Evolutionary conservation across 768 basidiomycete genomes (phyloP), one percentile per base, ranked within the genome.

Genomic region (Leucocoprinus sp.): DNA sequence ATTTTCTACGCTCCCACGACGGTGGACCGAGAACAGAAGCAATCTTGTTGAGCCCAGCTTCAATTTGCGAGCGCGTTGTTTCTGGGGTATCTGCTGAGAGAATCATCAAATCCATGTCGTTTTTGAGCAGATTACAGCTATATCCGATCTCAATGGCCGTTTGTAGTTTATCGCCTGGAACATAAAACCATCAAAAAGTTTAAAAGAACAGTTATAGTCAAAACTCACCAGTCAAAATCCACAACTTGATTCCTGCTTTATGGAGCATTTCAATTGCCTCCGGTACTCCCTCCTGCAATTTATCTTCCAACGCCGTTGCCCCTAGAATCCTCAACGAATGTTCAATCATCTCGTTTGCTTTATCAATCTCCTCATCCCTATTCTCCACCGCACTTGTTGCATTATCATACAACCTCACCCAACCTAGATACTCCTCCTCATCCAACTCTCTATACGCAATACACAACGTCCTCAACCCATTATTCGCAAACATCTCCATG

Each of bases 71-170:
- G 9, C 87, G 82, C 1, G 93, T 76, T 15, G 80, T 76, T 44
- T 86, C 84, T 15, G 72, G 65, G 0, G 78, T 74, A 44, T 89
- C 86, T 1, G 93, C 87, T 0, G 93, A 93, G 18, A 97, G 68
- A 57, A 97, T 97, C 92, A 98, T 96, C 48, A 98, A 67, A 48
- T 97, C 93, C 93, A 95, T 97, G 49, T 87, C 82, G 57, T 72
- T 81, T 66, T 95, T 93, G 50, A 98, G 76, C 14, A 98, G 69
- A 60, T 97, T 98, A 67, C 95, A 96, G 55, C 83, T 86, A 72
- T 88, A 98, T 8, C 88, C 95, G 51, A 99, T 98, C 61, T 97
- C 95, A 58, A 99, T 97, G 11, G 95, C 95, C 0, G 95, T 99
- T 62, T 98, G 93, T 1, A 97, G 72, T 64, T 99, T 99, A 66